phyloP scores from a whole-genome alignment of 73 alveolate genomes.

The Tetrahymena borealis region DNA sequence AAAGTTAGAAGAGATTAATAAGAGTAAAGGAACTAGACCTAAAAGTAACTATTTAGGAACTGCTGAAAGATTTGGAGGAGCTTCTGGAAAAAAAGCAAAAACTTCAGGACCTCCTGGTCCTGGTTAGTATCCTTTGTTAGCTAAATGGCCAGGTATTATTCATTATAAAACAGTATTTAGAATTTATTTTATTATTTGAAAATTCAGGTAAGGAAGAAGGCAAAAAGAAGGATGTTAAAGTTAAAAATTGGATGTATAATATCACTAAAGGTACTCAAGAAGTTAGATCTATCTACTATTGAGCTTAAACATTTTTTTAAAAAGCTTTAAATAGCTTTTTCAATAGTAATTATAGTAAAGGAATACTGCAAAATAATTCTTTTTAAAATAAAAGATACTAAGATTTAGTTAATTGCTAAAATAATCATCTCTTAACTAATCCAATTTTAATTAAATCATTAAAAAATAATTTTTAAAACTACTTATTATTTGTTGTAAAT shows the following conservation, averaged over 20 bases:
- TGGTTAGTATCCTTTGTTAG: background rate
- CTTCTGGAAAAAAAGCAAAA: background rate
- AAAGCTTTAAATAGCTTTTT: background rate
- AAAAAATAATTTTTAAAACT: no score
- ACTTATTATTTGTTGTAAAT: no score
- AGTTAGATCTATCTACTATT: background rate
- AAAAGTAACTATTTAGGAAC: background rate
- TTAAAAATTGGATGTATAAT: background rate
- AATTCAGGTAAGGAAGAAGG: background rate
- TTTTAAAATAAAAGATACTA: no score
- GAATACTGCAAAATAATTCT: no score
- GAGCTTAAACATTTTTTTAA: background rate
- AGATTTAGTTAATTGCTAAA: no score
- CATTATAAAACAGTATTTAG: background rate
- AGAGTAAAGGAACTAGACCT: background rate
- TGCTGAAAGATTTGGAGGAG: background rate
- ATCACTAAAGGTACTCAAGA: background rate
- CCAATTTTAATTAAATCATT: no score
- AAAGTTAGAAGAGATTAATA: background rate
- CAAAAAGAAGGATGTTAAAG: background rate
- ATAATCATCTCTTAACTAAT: no score
- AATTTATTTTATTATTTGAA: background rate
- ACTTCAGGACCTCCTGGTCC: background rate
- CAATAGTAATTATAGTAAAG: no score
- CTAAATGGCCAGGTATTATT: background rate